These are phyloP conservation scores for Aspergillus bridgeri DNA, from an alignment of 495 filamentous ascomycete species.

Conservation along the genomic window DNA sequence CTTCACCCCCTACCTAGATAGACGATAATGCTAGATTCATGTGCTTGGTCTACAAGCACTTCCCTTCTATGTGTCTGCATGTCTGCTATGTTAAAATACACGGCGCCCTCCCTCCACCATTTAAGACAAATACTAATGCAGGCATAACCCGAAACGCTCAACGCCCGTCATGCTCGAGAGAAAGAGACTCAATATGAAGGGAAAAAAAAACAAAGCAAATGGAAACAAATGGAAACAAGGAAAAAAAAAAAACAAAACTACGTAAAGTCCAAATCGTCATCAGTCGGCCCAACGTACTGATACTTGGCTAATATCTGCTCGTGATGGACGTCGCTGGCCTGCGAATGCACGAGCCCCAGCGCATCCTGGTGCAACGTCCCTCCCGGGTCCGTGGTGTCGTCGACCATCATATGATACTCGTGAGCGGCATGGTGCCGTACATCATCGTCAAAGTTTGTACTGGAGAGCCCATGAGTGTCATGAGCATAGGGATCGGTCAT, in stretches of 20 bases:
- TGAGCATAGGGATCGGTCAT: slow-evolving; percentile 36
- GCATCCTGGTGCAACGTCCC: slow-evolving; percentile 35
- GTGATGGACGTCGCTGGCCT: slow-evolving; percentile 42
- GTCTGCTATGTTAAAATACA: not conserved
- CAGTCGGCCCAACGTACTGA: slow-evolving; percentile 39
- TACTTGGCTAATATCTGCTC: slow-evolving; percentile 43
- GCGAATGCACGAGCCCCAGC: slow-evolving; percentile 40
- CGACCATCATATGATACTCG: slow-evolving; percentile 47
- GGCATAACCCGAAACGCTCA: not conserved
- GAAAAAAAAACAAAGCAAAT: no score
- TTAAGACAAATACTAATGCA: not conserved
- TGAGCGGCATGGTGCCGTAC: slow-evolving; percentile 39
- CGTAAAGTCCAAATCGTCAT: slow-evolving; percentile 40
- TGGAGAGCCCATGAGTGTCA: slow-evolving; percentile 25
- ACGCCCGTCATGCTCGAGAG: not conserved
- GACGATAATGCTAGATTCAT: not conserved
- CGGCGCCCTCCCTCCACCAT: not conserved
- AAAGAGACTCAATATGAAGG: no score
- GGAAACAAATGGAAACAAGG: slow-evolving; percentile 4
- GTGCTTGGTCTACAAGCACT: not conserved
- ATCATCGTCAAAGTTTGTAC: slow-evolving; percentile 38
- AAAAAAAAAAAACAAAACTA: slow-evolving; percentile 15
- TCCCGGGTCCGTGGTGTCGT: slow-evolving; percentile 35
- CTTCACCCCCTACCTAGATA: no score
- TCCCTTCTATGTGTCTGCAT: not conserved